These are phyloP conservation scores for Sporothrix luriei DNA, from an alignment of 2,329 filamentous ascomycete species.

Conservation along the genomic window DNA sequence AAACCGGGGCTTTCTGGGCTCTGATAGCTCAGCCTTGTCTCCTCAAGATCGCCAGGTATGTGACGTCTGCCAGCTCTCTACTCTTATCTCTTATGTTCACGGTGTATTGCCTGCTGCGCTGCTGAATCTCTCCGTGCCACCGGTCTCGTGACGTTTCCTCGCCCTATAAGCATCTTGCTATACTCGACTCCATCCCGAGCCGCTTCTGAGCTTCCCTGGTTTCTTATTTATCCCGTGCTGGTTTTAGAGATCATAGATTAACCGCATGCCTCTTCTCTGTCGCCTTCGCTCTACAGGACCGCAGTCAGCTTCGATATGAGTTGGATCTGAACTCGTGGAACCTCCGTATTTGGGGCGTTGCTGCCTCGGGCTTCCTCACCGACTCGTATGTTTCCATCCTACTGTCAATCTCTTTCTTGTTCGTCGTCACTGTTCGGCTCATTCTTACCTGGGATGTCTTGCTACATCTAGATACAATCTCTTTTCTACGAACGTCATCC, in stretches of 20 bases:
- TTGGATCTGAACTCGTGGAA: slow-evolving; percentile 60
- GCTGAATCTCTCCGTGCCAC: neutral
- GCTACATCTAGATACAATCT: slow-evolving; percentile 52
- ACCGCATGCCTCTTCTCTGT: slow-evolving; percentile 6
- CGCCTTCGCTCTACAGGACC: slow-evolving; percentile 46
- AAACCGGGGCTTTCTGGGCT: slow-evolving; percentile 56
- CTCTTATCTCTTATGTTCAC: neutral
- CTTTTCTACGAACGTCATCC: slow-evolving; percentile 58
- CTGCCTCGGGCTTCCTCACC: slow-evolving; percentile 58
- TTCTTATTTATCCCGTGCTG: neutral
- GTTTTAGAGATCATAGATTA: neutral
- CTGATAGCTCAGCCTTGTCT: slow-evolving; percentile 55
- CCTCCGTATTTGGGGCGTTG: slow-evolving; percentile 57
- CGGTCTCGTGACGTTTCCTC: neutral
- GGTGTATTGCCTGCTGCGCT: neutral
- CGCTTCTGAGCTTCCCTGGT: neutral
- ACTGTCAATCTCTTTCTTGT: no score
- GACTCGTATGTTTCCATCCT: slow-evolving; percentile 50
- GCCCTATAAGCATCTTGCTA: neutral
- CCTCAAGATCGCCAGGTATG: slow-evolving; percentile 53
- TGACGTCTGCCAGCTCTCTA: slow-evolving; percentile 18
- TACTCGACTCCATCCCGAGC: slow-evolving; percentile 6
- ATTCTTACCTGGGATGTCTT: slow-evolving; percentile 8
- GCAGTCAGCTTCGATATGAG: slow-evolving; percentile 56
- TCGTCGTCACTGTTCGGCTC: neutral